A percentile compares a stretch with the other conserved stretches of the same genome.
These are phyloP conservation scores for Lactifluus piperatus DNA, from an alignment of 768 basidiomycete genomes.

Conservation along the genomic window DNA sequence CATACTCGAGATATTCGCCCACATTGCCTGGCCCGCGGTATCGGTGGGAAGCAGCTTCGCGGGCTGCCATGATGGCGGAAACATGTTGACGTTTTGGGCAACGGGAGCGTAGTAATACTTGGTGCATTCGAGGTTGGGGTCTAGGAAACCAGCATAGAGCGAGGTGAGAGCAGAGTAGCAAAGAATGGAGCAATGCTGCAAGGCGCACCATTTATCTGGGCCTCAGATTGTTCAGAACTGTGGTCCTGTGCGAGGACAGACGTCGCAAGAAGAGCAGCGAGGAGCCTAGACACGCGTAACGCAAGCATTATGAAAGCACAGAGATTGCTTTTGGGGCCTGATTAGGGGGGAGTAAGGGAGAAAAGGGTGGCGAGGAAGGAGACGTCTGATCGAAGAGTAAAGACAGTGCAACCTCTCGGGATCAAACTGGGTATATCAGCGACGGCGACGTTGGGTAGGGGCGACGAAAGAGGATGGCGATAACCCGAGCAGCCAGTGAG, in stretches of 20 bases:
- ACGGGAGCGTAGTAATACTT: constrained; percentile 12
- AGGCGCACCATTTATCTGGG: constrained; percentile 8
- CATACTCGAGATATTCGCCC: constrained; percentile 32
- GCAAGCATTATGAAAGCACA: not conserved
- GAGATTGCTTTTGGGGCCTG: not conserved
- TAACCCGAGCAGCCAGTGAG: not conserved
- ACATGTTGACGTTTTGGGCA: not conserved
- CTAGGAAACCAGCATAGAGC: not conserved
- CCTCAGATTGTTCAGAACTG: constrained; percentile 15
- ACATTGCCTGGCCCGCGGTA: constrained; percentile 28
- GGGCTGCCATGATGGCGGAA: constrained; percentile 10
- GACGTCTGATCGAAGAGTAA: not conserved
- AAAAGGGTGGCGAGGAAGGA: not conserved
- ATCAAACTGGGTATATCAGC: not conserved
- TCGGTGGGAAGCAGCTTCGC: constrained; percentile 15
- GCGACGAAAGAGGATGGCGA: too few species aligned
- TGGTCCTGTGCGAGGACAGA: constrained; percentile 9
- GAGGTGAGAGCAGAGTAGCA: not conserved
- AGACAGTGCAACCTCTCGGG: not conserved
- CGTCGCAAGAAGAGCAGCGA: not conserved
- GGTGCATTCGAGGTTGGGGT: constrained; percentile 14
- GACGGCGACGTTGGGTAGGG: not conserved
- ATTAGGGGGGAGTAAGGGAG: not conserved
- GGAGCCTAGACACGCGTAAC: not conserved
- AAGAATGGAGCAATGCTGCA: not conserved